These are phyloP conservation scores for Casuarina glauca DNA, from an alignment of 306 rosid species.

Conservation along the genomic window DNA sequence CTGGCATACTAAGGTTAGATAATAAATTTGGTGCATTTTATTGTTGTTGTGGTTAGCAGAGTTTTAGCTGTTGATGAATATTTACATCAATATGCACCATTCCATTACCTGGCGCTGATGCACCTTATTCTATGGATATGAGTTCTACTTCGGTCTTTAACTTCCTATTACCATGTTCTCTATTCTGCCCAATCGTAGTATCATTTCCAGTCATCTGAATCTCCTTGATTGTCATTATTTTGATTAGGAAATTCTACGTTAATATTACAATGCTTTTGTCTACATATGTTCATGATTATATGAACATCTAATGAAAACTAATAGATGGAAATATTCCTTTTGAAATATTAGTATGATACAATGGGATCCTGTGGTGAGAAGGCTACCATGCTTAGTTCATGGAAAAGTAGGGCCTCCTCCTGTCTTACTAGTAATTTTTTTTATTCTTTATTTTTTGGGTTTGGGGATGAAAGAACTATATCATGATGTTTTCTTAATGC, in stretches of 20 bases:
- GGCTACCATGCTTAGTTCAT: background rate
- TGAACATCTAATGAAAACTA: background rate
- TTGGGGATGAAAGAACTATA: too few species aligned
- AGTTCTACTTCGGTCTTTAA: background rate
- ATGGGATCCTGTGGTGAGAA: background rate
- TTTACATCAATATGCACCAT: background rate
- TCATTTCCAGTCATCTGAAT: background rate
- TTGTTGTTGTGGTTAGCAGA: background rate
- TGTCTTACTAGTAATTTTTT: too few species aligned
- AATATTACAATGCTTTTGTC: background rate
- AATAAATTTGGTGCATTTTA: constrained; percentile 16
- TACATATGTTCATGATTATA: background rate
- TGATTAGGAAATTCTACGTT: background rate
- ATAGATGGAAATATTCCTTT: background rate
- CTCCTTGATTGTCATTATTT: background rate
- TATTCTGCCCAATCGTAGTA: background rate
- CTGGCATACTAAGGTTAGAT: constrained; percentile 89
- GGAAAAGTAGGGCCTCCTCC: too few species aligned
- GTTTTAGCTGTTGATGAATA: constrained; percentile 2
- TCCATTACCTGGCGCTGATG: constrained; percentile 3
- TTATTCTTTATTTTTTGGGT: too few species aligned
- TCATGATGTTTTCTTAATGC: too few species aligned
- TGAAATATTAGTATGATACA: background rate
- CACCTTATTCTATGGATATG: background rate
- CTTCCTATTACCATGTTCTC: background rate